Base-by-base conservation (phyloP, 768 basidiomycete species). In the Lenzites betulinus region DNA sequence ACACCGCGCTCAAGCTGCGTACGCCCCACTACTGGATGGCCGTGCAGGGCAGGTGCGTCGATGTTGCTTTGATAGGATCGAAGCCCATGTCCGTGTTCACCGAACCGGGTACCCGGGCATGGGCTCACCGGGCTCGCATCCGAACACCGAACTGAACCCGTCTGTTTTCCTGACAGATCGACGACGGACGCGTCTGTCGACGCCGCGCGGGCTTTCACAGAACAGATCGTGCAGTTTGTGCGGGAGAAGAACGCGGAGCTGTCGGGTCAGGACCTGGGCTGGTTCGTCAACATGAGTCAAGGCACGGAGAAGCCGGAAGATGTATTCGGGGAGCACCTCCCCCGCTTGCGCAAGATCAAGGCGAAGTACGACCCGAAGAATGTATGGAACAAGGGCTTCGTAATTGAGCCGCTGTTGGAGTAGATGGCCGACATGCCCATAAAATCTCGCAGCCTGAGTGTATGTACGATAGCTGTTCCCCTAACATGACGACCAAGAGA, bases 321-420 rank as follows among this genome's bases (percentile, higher is more conserved):
- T n/a, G 70, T 73, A 1, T 74, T 66, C 54, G 73, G 71, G 16
- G 58, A 42, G 7, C 68, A 72, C 53, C 63, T 72, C 28, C 62
- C 65, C 22, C 62, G 67, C 22, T 55, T 73, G 49, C 60, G 66
- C 23, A 66, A 62, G 54, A 25, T 72, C 35, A 74, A 74, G 63
- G 64, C 66, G 0, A 69, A 70, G 56, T 76, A 73, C 56, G 74
- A 76, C 52, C 74, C 74, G 18, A 66, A 63, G 39, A 70, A 69
- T 36, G 63, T 74, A 7, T 75, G 67, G 65, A 66, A 56, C 41
- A 71, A 66, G 58, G 69, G 68, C 2, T 66, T 59, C 18, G 60
- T 62, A 7, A 72, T 74, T 35, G 67, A 71, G 49, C 70, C 72
- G 7, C 50, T 52, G 4, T n/a, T 41, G 12, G 54, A 62, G 38